Evolutionary conservation across 495 filamentous ascomycete species (phyloP), one percentile per base, ranked within the genome.

Genomic region (Penicillium parvum): DNA sequence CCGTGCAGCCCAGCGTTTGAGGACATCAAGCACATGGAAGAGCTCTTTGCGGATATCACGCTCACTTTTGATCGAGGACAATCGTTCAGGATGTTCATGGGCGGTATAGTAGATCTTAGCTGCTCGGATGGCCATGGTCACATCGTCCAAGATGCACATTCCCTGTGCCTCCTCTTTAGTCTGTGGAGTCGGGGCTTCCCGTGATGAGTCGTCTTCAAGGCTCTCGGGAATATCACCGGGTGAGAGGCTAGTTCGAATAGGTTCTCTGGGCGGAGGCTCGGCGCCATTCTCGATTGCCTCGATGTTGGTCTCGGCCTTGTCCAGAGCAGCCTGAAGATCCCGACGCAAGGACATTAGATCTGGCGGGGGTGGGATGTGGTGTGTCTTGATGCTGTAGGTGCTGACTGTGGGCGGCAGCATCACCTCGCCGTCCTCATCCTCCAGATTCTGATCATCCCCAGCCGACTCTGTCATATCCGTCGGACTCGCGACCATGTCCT

Each of bases 361-460:
- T 25, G 92, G 94, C 14, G 91, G 88, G 3, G 85, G 90, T n/a
- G 86, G 82, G 22, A 96, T 75, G 36, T 84, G 83, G 48, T 90
- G 90, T 22, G 86, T 83, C 51, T 86, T 85, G 51, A 90, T 83
- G 49, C 84, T 92, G 63, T 97, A 98, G 6, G 94, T 97, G 70
- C 90, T 96, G 7, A 89, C 89, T 0, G 92, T 98, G 3, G 92
- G 92, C 4, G 92, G 92, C 10, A 96, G 81, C 83, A 98, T 91
- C 27, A 79, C 69, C 18, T 76, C 70, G 12, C 84, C 79, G 1
- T 77, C 77, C 23, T 83, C 75, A 1, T 77, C 77, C 48, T 70
- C 79, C 45, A 68, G 77, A 35, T 72, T 76, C 15, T 75, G 75
- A n/a, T 76, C 73, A 12, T 53, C 59, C 14, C 73, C 74, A 1